These are phyloP conservation scores for Saposhnikovia divaricata DNA, from an alignment of 129 eudicot genomes.

Conservation along the genomic window DNA sequence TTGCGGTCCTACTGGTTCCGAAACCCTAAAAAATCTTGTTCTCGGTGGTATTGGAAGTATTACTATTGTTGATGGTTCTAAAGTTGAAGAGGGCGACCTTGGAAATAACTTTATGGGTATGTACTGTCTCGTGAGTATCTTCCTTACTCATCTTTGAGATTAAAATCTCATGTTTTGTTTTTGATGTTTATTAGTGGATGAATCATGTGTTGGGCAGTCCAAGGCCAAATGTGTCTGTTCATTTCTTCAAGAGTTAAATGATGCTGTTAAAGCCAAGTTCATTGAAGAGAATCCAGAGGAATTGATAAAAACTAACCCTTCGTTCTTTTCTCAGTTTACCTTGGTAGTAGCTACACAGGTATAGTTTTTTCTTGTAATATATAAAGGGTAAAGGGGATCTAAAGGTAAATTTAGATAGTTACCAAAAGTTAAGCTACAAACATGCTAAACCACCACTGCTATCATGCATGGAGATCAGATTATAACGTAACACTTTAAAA, in stretches of 20 bases:
- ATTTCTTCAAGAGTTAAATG: slow-evolving; percentile 88
- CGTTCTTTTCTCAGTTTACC: slow-evolving; percentile 91
- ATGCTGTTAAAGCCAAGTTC: slow-evolving; percentile 90
- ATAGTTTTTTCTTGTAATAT: not conserved
- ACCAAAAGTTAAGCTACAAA: no score
- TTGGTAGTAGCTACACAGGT: slow-evolving; percentile 97
- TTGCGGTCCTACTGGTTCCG: slow-evolving; percentile 98
- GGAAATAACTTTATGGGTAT: slow-evolving; percentile 94
- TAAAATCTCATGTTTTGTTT: not conserved
- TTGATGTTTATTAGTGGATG: slow-evolving; percentile 47
- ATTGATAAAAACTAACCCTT: slow-evolving; percentile 70
- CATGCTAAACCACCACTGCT: no score
- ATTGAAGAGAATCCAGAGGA: slow-evolving; percentile 81
- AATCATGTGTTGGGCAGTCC: slow-evolving; percentile 76
- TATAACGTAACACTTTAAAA: no score
- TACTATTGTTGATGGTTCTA: slow-evolving; percentile 88
- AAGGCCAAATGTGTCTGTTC: slow-evolving; percentile 89
- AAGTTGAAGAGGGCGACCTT: slow-evolving; percentile 81
- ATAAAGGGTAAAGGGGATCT: not conserved
- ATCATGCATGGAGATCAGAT: no score
- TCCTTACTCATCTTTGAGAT: not conserved
- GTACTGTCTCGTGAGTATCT: not conserved
- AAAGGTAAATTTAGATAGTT: no score
- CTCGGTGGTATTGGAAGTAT: slow-evolving; percentile 98
- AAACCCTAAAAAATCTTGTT: slow-evolving; percentile 83